These are phyloP conservation scores for Vaccinium myrtillus DNA, from an alignment of 148 eudicot species.

Conservation along the genomic window DNA sequence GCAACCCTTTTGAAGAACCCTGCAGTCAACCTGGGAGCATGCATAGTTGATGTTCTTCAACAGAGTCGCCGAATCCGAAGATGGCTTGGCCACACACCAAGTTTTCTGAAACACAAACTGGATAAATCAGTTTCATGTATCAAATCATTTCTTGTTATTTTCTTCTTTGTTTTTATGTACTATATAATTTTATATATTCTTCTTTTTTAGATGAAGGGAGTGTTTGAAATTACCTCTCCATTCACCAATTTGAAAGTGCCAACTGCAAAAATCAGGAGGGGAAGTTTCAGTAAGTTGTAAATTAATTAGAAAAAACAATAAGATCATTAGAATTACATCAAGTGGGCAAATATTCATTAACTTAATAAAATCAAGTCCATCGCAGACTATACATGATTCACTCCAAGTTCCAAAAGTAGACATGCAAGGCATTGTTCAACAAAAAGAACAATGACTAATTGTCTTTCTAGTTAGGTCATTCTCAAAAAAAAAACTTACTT, in stretches of 20 bases:
- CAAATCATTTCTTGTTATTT: background rate
- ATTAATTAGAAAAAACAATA: background rate
- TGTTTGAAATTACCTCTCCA: slow-evolving; percentile 42
- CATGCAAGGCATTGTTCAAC: too few relatives aligned
- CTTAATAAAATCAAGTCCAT: background rate
- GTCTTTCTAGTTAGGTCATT: too few relatives aligned
- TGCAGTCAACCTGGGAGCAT: slow-evolving; percentile 70
- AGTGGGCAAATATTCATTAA: background rate
- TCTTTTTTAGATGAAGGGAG: background rate
- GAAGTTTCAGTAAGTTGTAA: background rate
- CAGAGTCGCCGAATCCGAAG: slow-evolving; percentile 44
- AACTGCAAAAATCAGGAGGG: slow-evolving; percentile 31
- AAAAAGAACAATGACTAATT: too few relatives aligned
- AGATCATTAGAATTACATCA: background rate
- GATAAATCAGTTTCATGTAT: background rate
- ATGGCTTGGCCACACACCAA: slow-evolving; percentile 93
- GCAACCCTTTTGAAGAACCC: slow-evolving; percentile 41
- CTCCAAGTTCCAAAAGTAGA: background rate
- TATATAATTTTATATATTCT: background rate
- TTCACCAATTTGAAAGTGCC: slow-evolving; percentile 27
- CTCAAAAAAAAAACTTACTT: too few relatives aligned
- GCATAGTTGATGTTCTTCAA: slow-evolving; percentile 59
- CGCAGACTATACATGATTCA: too few relatives aligned
- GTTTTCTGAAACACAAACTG: slow-evolving; percentile 47
- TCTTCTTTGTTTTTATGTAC: background rate